Conservation (phyloP, 805 yeast species). For the Sugiyamaella valdiviana region DNA sequence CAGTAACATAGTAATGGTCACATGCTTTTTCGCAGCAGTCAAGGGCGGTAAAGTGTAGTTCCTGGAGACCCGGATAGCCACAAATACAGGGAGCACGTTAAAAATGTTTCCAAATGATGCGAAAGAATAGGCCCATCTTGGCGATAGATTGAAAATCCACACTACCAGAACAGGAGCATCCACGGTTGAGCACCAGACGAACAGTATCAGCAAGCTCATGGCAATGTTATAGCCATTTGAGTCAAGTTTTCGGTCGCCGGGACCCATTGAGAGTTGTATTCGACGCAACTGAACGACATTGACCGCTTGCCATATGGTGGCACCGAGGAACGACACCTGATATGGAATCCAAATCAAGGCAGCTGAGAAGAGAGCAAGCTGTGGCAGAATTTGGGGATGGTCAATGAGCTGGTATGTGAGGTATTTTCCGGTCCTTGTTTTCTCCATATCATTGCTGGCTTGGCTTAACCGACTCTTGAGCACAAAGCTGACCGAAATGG, state of each 20-base stretch:
- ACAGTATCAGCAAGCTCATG: slow-evolving; percentile 52
- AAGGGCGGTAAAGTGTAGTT: slow-evolving; percentile 44
- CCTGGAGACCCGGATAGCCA: slow-evolving; percentile 39
- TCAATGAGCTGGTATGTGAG: too few species aligned
- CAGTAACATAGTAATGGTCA: slow-evolving; percentile 36
- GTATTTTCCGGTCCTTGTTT: neutral
- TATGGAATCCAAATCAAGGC: slow-evolving; percentile 10
- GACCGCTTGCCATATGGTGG: slow-evolving; percentile 6
- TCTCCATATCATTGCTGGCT: neutral
- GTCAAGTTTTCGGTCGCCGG: slow-evolving; percentile 10
- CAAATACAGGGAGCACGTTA: slow-evolving; percentile 15
- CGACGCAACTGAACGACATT: neutral
- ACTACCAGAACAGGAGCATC: slow-evolving; percentile 74
- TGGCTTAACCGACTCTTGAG: neutral
- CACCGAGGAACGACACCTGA: slow-evolving; percentile 11
- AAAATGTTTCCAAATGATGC: slow-evolving; percentile 68
- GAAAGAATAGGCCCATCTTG: slow-evolving; percentile 26
- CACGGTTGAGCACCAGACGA: slow-evolving; percentile 73
- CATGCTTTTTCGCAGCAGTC: slow-evolving; percentile 7
- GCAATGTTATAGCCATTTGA: slow-evolving; percentile 48
- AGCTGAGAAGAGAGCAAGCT: neutral
- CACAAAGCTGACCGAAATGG: neutral
- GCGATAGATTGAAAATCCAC: slow-evolving; percentile 68
- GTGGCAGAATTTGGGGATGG: neutral
- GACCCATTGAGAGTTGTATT: neutral